phyloP scores from a whole-genome alignment of 371 early-diverging fungal genomes.

The Mortierella sp. region DNA sequence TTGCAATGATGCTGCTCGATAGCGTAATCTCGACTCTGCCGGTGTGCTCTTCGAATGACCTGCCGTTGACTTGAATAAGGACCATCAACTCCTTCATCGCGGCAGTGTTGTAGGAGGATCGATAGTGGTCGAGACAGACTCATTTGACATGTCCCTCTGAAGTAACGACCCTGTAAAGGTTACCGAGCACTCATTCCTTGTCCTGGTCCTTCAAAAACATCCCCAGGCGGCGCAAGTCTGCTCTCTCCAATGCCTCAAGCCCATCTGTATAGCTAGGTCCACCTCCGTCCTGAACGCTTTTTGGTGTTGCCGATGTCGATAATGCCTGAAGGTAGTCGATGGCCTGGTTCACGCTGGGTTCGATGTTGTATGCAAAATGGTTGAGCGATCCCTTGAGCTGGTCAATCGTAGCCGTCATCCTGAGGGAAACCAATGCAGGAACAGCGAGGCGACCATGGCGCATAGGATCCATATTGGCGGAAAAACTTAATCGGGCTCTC shows the following conservation, averaged over 20 bases:
- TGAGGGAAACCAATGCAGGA: constrained; percentile 19
- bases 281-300: neutral
- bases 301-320: neutral
- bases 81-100: constrained; percentile 18
- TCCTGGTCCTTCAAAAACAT: constrained; percentile 27
- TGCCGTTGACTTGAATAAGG: constrained; percentile 10
- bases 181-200: constrained; percentile 14
- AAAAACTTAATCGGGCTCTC: constrained; percentile 25
- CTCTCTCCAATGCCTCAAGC: constrained; percentile 11
- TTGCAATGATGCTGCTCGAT: constrained; percentile 14
- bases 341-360: constrained; percentile 17
- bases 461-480: constrained; percentile 23
- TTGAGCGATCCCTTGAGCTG: no score
- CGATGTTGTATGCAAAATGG: constrained; percentile 2
- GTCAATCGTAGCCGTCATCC: neutral
- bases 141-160: constrained; percentile 37
- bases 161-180: constrained; percentile 33
- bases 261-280: neutral
- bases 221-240: constrained; percentile 24
- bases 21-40: constrained; percentile 23
- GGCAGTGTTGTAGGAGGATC: constrained; percentile 1
- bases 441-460: constrained; percentile 24
- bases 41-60: constrained; percentile 24
- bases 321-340: constrained; percentile 15
- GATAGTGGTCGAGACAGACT: constrained; percentile 46